phyloP scores from a whole-genome alignment of 371 early-diverging fungal species.

The Vavraia culicis region DNA sequence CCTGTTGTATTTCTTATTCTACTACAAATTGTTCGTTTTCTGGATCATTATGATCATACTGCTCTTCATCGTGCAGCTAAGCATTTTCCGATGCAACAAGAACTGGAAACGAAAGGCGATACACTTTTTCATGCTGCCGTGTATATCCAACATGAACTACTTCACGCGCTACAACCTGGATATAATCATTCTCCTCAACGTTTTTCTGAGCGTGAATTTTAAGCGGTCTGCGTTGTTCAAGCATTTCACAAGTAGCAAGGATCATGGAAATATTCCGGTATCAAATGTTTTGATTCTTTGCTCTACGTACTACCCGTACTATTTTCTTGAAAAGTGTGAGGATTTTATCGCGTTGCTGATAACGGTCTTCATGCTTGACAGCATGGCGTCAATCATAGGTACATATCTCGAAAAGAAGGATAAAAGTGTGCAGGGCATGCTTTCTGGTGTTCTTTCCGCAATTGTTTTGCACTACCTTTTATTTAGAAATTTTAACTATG shows the following conservation, averaged over 20 bases:
- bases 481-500: neutral
- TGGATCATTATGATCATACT: neutral
- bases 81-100: no score
- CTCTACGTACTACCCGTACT: conserved; percentile 3
- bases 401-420: conserved; percentile 2
- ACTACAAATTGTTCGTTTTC: neutral
- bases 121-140: conserved; percentile 12
- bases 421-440: conserved; percentile 9
- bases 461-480: conserved; percentile 4
- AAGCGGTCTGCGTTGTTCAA: conserved; percentile 1
- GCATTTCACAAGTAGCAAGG: conserved; percentile 6
- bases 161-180: conserved; percentile 5
- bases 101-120: conserved; percentile 18
- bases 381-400: conserved; percentile 16
- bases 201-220: neutral
- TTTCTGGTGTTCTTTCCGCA: conserved; percentile 3
- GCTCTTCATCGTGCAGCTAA: no score
- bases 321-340: conserved; percentile 6
- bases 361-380: conserved; percentile 17
- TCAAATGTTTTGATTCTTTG: conserved; percentile 17
- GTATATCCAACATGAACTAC: conserved; percentile 5
- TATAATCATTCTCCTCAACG: conserved; percentile 2
- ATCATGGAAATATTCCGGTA: neutral
- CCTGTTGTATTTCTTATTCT: neutral
- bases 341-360: conserved; percentile 6